A percentile compares a stretch with the other conserved stretches of the same genome.
These are phyloP conservation scores for Mycena rebaudengoi DNA, from an alignment of 768 basidiomycete species.

Conservation along the genomic window DNA sequence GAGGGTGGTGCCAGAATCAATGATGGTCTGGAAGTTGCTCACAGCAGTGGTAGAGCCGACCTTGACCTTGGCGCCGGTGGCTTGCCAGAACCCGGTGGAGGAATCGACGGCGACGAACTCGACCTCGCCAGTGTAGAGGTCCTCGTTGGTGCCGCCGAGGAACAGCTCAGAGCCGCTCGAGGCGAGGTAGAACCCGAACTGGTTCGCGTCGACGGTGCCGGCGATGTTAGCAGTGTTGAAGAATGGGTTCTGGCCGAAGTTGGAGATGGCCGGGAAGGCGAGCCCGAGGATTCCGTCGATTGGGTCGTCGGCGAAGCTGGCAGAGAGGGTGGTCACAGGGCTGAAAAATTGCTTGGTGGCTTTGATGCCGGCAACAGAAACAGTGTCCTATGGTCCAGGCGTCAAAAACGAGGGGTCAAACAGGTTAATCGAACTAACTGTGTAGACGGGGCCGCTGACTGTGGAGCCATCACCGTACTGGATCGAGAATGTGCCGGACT, in stretches of 20 bases:
- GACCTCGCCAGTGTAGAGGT: conserved; percentile 52
- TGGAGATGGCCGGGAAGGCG: conserved; percentile 45
- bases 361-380: conserved; percentile 19
- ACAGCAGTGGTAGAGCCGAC: conserved; percentile 13
- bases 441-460: conserved; percentile 52
- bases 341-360: conserved; percentile 38
- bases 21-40: conserved; percentile 29
- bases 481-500: conserved; percentile 43
- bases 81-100: conserved; percentile 36
- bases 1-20: conserved; percentile 49
- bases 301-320: conserved; percentile 27
- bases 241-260: conserved; percentile 38
- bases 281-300: conserved; percentile 39
- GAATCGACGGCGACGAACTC: conserved; percentile 38
- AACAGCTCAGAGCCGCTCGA: conserved; percentile 53
- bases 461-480: conserved; percentile 55
- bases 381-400: conserved; percentile 31
- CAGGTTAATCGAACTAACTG: background rate
- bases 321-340: conserved; percentile 40
- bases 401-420: conserved; percentile 36
- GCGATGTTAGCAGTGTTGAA: conserved; percentile 51
- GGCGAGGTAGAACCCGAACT: conserved; percentile 57
- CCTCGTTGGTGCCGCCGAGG: conserved; percentile 57
- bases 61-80: conserved; percentile 20
- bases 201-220: conserved; percentile 37